A percentile compares a stretch with the other conserved stretches of the same genome.
Conservation (phyloP, 1,284 basidiomycete species). For the Earliella scabrosa region DNA sequence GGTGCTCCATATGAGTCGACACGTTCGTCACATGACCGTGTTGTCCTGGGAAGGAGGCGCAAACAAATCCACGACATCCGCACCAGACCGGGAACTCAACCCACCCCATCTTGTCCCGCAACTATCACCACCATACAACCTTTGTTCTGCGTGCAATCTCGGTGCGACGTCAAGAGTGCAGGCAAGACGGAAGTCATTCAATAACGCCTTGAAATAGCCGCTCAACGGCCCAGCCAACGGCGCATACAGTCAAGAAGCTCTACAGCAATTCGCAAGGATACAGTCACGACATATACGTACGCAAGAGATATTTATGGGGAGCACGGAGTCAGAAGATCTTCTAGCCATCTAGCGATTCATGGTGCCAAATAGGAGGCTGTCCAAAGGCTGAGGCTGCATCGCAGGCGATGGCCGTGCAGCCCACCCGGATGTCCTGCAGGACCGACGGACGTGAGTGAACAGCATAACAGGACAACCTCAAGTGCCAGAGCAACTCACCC, state of each 20-base stretch:
- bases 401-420: slow-evolving; percentile 17
- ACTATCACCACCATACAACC: neutral
- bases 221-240: neutral
- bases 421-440: slow-evolving; percentile 1
- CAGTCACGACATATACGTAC: neutral
- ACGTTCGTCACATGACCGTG: slow-evolving; percentile 11
- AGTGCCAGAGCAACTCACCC: slow-evolving; percentile 19
- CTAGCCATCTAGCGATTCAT: neutral
- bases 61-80: neutral
- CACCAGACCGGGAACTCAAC: neutral
- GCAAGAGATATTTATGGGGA: neutral
- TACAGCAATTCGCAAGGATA: neutral
- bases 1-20: slow-evolving; percentile 9
- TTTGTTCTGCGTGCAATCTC: neutral
- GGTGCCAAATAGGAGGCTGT: slow-evolving; percentile 16
- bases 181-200: neutral
- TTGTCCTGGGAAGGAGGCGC: slow-evolving; percentile 3
- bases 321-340: neutral
- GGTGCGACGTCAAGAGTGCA: neutral
- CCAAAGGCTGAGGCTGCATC: slow-evolving; percentile 7
- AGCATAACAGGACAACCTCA: neutral
- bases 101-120: neutral
- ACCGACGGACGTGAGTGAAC: neutral
- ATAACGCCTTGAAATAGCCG: neutral
- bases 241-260: neutral